phyloP scores from a whole-genome alignment of 2,329 filamentous ascomycete genomes.

The Nigrospora sphaerica region DNA sequence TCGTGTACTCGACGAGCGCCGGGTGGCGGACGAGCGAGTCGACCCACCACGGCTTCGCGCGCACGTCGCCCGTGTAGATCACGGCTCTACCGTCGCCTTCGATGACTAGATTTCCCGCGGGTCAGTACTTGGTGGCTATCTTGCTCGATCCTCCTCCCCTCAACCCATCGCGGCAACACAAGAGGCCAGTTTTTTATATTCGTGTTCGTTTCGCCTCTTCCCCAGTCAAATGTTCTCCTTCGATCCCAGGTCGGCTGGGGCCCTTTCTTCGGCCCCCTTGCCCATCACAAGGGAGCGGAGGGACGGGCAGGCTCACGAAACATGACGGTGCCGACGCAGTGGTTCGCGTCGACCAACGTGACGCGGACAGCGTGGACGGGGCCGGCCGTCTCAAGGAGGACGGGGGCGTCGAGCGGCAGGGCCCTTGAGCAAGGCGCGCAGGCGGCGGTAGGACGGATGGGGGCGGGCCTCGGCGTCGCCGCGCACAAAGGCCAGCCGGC shows the following conservation, averaged over 20 bases:
- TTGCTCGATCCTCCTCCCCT: no score
- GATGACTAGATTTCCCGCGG: constrained; percentile 46
- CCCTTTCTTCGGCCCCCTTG: no score
- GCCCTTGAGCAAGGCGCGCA: constrained; percentile 68
- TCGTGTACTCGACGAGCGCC: constrained; percentile 63
- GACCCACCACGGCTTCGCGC: constrained; percentile 83
- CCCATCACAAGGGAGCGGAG: background rate
- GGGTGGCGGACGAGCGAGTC: constrained; percentile 66
- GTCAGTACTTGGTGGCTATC: constrained; percentile 3
- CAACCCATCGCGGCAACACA: no score
- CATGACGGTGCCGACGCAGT: constrained; percentile 87
- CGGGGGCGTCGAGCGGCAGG: constrained; percentile 76
- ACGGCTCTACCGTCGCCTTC: constrained; percentile 66
- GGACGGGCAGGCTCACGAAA: constrained; percentile 46
- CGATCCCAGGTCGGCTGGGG: no score
- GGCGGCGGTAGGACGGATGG: constrained; percentile 68
- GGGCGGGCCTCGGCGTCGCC: constrained; percentile 65
- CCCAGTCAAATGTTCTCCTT: no score
- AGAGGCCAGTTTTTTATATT: no score
- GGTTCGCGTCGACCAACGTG: constrained; percentile 85
- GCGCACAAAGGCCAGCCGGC: constrained; percentile 73
- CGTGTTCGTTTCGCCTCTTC: no score
- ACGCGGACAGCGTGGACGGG: constrained; percentile 66
- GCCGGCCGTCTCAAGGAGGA: constrained; percentile 59
- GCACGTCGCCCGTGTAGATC: constrained; percentile 83